Conservation (phyloP, 352 stramenopile genomes). For the Phytophthora pinifolia region DNA sequence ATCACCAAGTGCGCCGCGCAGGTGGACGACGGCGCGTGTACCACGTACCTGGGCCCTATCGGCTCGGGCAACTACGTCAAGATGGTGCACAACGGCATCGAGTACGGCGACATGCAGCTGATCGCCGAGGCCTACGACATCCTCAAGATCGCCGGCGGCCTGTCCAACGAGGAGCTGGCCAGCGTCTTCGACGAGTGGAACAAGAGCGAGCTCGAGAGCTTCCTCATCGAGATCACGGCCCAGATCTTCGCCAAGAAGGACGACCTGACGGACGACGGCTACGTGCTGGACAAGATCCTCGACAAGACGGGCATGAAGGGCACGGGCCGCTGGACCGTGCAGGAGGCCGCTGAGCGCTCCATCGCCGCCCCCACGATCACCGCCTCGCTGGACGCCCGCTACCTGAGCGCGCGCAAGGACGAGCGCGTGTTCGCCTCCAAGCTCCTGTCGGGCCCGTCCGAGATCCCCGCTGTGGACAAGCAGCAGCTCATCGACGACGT, state of each 20-base stretch:
- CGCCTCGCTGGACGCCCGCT: constrained; percentile 95
- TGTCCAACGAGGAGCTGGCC: constrained; percentile 91
- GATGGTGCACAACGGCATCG: constrained; percentile 99
- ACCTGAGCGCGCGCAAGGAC: constrained; percentile 96
- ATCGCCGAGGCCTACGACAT: constrained; percentile 99
- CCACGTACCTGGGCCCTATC: constrained; percentile 95
- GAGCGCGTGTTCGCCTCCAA: constrained; percentile 93
- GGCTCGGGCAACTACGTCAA: constrained; percentile 99
- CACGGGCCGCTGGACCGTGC: constrained; percentile 96
- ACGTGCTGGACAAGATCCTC: constrained; percentile 96
- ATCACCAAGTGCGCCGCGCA: constrained; percentile 97
- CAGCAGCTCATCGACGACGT: constrained; percentile 97
- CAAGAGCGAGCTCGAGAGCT: constrained; percentile 94
- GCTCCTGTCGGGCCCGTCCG: constrained; percentile 92
- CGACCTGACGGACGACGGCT: constrained; percentile 87
- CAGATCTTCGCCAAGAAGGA: constrained; percentile 98
- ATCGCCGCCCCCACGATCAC: constrained; percentile 98
- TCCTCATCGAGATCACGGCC: constrained; percentile 99
- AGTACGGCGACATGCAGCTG: constrained; percentile 99
- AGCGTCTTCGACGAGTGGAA: constrained; percentile 98
- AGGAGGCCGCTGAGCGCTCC: constrained; percentile 94
- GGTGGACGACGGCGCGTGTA: constrained; percentile 94
- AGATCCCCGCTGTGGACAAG: constrained; percentile 93
- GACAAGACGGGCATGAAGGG: constrained; percentile 99
- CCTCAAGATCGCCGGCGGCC: constrained; percentile 91